Evolutionary conservation across 2,329 filamentous ascomycete genomes (phyloP).

Genomic region (Pseudocercospora macadamiae): DNA sequence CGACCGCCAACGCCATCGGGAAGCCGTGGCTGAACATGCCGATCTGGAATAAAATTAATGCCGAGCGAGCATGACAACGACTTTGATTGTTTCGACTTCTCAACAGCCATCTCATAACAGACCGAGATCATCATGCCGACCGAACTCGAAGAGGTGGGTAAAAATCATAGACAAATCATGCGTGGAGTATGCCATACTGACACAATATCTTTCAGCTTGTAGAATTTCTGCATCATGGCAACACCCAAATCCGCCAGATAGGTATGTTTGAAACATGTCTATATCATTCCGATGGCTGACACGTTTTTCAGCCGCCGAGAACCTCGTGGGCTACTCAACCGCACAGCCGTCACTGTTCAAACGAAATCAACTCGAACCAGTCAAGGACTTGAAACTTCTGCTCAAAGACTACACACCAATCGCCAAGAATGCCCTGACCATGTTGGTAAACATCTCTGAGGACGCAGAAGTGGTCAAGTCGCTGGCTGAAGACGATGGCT

Average conservation of each 20-base stretch:
- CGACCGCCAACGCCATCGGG: constrained; percentile 6
- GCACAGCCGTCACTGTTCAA: constrained; percentile 83
- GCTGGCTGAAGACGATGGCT: constrained; percentile 77
- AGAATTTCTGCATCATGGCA: constrained; percentile 43
- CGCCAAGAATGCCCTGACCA: constrained; percentile 87
- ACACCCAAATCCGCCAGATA: constrained; percentile 84
- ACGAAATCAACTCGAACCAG: constrained; percentile 71
- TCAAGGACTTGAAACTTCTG: constrained; percentile 85
- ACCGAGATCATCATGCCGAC: constrained; percentile 47
- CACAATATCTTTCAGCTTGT: constrained; percentile 10
- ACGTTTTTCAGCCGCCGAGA: constrained; percentile 69
- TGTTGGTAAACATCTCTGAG: constrained; percentile 82
- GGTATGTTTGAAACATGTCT: constrained; percentile 52
- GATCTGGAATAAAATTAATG: constrained; percentile 4
- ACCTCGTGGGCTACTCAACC: constrained; percentile 81
- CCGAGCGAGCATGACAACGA: not conserved
- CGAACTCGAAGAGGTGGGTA: constrained; percentile 52
- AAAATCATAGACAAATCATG: not conserved
- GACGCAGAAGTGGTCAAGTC: constrained; percentile 74
- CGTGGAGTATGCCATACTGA: constrained; percentile 22
- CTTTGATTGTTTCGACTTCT: not conserved
- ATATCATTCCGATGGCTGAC: constrained; percentile 21
- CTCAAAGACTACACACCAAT: constrained; percentile 88
- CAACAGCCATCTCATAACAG: not conserved
- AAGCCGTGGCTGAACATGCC: constrained; percentile 4